These are phyloP conservation scores for Aspergillus sclerotialis DNA, from an alignment of 2,329 filamentous ascomycete genomes.

Conservation along the genomic window DNA sequence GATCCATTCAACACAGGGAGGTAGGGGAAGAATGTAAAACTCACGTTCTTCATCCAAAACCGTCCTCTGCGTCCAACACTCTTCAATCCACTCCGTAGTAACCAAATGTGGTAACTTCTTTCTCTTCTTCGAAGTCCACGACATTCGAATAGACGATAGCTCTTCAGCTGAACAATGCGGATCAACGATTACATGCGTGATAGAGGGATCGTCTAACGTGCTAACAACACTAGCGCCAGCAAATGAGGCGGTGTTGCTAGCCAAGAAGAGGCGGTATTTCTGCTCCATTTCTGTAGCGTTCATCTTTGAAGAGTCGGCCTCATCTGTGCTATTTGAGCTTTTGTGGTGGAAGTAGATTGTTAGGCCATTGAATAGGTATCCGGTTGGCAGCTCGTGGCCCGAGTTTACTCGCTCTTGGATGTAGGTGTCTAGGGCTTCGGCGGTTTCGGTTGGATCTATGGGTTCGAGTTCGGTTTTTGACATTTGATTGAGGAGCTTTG, in stretches of 20 bases:
- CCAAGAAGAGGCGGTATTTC: slow-evolving; percentile 32
- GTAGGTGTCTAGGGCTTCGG: slow-evolving; percentile 50
- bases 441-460: slow-evolving; percentile 42
- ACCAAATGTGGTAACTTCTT: slow-evolving; percentile 62
- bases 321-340: background rate
- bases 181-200: slow-evolving; percentile 70
- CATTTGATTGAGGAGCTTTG: slow-evolving; percentile 38
- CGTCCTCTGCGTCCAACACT: slow-evolving; percentile 73
- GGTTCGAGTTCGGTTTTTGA: slow-evolving; percentile 35
- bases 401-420: slow-evolving; percentile 41
- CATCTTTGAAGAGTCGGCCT: background rate
- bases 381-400: slow-evolving; percentile 27
- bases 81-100: slow-evolving; percentile 63
- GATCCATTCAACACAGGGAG: too few species aligned
- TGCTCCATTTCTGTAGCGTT: slow-evolving; percentile 2
- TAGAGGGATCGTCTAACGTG: slow-evolving; percentile 42
- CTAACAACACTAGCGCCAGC: slow-evolving; percentile 56
- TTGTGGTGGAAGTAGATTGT: slow-evolving; percentile 36
- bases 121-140: slow-evolving; percentile 23
- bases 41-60: slow-evolving; percentile 68
- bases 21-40: slow-evolving; percentile 9
- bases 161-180: slow-evolving; percentile 41
- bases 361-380: slow-evolving; percentile 45
- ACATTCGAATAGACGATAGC: slow-evolving; percentile 23
- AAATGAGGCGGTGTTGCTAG: slow-evolving; percentile 59